Evolutionary conservation across 1,284 basidiomycete genomes (phyloP).

Genomic region (Cryptococcus wingfieldii): DNA sequence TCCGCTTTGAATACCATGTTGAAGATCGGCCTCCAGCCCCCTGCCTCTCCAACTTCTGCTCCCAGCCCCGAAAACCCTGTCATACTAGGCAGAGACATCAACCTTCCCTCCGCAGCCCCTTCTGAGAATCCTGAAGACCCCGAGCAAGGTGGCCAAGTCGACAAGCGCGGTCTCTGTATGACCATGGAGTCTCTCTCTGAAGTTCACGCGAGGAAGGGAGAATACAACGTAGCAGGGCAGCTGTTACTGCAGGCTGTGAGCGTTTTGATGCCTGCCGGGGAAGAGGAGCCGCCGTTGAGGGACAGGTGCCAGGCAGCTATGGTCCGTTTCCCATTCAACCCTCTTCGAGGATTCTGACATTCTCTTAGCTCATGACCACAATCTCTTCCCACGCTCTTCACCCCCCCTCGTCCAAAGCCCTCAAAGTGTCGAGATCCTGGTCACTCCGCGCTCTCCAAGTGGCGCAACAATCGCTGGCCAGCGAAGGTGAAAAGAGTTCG

Average conservation of each 20-base stretch:
- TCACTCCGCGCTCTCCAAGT: slow-evolving; percentile 41
- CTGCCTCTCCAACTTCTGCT: neutral
- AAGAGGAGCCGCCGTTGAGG: slow-evolving; percentile 19
- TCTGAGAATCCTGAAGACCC: slow-evolving; percentile 13
- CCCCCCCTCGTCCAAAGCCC: slow-evolving; percentile 31
- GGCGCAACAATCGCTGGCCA: slow-evolving; percentile 30
- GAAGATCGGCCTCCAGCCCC: slow-evolving; percentile 25
- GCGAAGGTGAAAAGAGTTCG: slow-evolving; percentile 9
- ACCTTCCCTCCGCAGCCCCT: slow-evolving; percentile 16
- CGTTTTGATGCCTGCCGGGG: slow-evolving; percentile 37
- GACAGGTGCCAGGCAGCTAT: slow-evolving; percentile 45
- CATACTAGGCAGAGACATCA: slow-evolving; percentile 38
- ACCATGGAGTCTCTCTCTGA: slow-evolving; percentile 49
- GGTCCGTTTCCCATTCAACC: slow-evolving; percentile 17
- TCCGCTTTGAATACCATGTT: slow-evolving; percentile 39
- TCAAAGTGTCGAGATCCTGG: slow-evolving; percentile 42
- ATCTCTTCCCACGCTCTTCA: slow-evolving; percentile 43
- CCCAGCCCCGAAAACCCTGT: slow-evolving; percentile 14
- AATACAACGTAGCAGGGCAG: slow-evolving; percentile 40
- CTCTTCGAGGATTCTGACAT: neutral
- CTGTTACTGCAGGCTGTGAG: slow-evolving; percentile 45
- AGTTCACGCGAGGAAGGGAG: slow-evolving; percentile 41
- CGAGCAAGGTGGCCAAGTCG: slow-evolving; percentile 34
- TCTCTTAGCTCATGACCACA: slow-evolving; percentile 44
- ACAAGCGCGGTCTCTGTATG: slow-evolving; percentile 43